A percentile compares a stretch with the other conserved stretches of the same genome.
Evolutionary conservation across 768 basidiomycete species (phyloP).

Genomic region (Vishniacozyma victoriae): DNA sequence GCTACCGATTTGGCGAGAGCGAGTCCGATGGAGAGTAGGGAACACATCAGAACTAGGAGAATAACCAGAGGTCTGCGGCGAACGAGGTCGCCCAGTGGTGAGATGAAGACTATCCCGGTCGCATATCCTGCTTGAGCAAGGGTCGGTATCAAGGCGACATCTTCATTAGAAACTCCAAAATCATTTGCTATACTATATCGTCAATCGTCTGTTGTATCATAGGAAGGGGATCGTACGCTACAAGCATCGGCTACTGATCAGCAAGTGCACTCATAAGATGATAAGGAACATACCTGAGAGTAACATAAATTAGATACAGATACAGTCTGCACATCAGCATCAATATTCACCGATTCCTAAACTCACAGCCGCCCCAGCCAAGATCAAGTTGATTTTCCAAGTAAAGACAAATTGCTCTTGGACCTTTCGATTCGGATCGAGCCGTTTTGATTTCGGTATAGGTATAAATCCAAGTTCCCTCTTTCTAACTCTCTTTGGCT

Average conservation of each 20-base stretch:
- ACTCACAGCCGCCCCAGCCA: conserved; percentile 62
- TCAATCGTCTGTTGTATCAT: no score
- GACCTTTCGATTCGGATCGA: conserved; percentile 40
- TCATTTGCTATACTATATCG: conserved; percentile 36
- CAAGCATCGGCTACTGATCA: conserved; percentile 69
- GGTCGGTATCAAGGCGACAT: conserved; percentile 44
- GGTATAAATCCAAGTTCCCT: conserved; percentile 63
- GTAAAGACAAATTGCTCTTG: conserved; percentile 30
- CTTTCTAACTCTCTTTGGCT: no score
- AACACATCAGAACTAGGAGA: conserved; percentile 54
- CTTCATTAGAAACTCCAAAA: conserved; percentile 35
- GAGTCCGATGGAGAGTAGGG: conserved; percentile 64
- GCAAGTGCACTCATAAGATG: no score
- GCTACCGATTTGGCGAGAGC: conserved; percentile 58
- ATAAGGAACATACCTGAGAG: no score
- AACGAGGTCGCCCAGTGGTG: conserved; percentile 77
- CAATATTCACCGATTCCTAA: no score
- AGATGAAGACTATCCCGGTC: conserved; percentile 64
- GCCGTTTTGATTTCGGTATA: conserved; percentile 57
- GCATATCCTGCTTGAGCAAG: conserved; percentile 57
- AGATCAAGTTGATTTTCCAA: conserved; percentile 52
- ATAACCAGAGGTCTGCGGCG: conserved; percentile 68
- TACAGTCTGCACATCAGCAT: conserved; percentile 33
- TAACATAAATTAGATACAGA: conserved; percentile 64
- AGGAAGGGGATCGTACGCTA: conserved; percentile 52